Evolutionary conservation across 2,329 filamentous ascomycete species (phyloP).

Genomic region (Aspergillus pseudotamarii): DNA sequence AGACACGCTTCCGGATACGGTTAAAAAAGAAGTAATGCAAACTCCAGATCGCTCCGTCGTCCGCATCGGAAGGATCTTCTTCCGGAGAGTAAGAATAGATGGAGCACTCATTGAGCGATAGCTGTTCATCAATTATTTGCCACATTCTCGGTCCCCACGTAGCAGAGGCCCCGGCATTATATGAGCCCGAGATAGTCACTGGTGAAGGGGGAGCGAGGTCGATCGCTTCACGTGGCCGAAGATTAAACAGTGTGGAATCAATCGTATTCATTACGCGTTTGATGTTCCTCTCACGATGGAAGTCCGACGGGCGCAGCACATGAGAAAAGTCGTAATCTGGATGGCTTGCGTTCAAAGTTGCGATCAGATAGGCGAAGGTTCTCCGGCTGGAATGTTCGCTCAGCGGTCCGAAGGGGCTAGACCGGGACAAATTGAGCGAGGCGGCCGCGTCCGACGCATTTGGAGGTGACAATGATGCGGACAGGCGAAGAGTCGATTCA

Average conservation of each 20-base stretch:
- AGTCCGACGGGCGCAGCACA: slow-evolving; percentile 84
- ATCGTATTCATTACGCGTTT: slow-evolving; percentile 82
- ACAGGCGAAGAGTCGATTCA: slow-evolving; percentile 81
- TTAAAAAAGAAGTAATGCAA: slow-evolving; percentile 99
- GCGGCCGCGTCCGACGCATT: slow-evolving; percentile 70
- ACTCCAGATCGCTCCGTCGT: slow-evolving; percentile 92
- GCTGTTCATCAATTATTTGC: slow-evolving; percentile 90
- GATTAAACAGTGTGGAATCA: slow-evolving; percentile 83
- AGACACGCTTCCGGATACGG: slow-evolving; percentile 85
- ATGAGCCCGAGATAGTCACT: slow-evolving; percentile 48
- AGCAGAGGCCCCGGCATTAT: slow-evolving; percentile 56
- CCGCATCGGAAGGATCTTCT: slow-evolving; percentile 88
- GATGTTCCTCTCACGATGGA: slow-evolving; percentile 79
- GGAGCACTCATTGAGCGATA: slow-evolving; percentile 85
- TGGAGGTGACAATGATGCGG: slow-evolving; percentile 83
- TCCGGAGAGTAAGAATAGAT: slow-evolving; percentile 88
- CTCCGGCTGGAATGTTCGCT: slow-evolving; percentile 85
- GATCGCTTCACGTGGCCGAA: slow-evolving; percentile 65
- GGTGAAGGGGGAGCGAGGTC: slow-evolving; percentile 46
- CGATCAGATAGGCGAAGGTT: slow-evolving; percentile 94
- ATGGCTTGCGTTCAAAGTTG: slow-evolving; percentile 93
- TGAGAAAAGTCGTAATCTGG: slow-evolving; percentile 97
- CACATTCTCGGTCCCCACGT: slow-evolving; percentile 90
- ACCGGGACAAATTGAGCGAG: slow-evolving; percentile 74
- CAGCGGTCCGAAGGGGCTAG: slow-evolving; percentile 88